Evolutionary conservation across 345 rosid species (phyloP).

Genomic region (Arabidopsis arenosa): DNA sequence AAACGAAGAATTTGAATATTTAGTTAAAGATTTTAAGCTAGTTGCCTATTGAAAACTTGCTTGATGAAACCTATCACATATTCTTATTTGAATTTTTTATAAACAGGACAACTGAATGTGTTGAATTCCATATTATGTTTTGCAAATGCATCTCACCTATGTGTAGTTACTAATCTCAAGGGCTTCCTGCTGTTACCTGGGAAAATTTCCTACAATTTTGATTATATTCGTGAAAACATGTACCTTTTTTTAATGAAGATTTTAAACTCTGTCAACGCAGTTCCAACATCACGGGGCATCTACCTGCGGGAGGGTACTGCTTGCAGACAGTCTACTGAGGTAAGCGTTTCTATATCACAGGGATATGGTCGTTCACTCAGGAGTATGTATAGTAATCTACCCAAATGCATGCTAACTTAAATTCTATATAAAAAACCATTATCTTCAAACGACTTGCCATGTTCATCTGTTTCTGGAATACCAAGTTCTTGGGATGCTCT

Average conservation of each 20-base stretch:
- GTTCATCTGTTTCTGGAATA: not conserved
- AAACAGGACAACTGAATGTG: slow-evolving; percentile 6
- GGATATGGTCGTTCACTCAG: slow-evolving; percentile 8
- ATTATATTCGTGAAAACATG: too few species aligned
- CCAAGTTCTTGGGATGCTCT: slow-evolving; percentile 10
- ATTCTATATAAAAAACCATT: slow-evolving; percentile 13
- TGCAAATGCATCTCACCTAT: slow-evolving; percentile 29
- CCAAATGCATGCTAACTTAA: slow-evolving; percentile 24
- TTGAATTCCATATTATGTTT: slow-evolving; percentile 21
- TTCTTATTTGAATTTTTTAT: slow-evolving; percentile 17
- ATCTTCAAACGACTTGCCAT: slow-evolving; percentile 10
- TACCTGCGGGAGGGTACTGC: slow-evolving; percentile 82
- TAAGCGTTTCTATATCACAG: slow-evolving; percentile 40
- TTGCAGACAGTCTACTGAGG: slow-evolving; percentile 83
- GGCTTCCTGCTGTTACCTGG: slow-evolving; percentile 7
- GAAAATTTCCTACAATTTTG: not conserved
- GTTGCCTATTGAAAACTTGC: slow-evolving; percentile 14
- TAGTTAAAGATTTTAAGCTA: slow-evolving; percentile 26
- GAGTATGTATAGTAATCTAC: slow-evolving; percentile 29
- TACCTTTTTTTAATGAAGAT: not conserved
- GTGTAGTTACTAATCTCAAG: slow-evolving; percentile 15
- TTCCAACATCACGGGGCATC: slow-evolving; percentile 83
- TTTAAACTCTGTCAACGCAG: slow-evolving; percentile 53
- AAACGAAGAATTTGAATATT: slow-evolving; percentile 7
- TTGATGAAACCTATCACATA: slow-evolving; percentile 29